phyloP scores from a whole-genome alignment of 306 rosid genomes.

The Psophocarpus tetragonolobus region DNA sequence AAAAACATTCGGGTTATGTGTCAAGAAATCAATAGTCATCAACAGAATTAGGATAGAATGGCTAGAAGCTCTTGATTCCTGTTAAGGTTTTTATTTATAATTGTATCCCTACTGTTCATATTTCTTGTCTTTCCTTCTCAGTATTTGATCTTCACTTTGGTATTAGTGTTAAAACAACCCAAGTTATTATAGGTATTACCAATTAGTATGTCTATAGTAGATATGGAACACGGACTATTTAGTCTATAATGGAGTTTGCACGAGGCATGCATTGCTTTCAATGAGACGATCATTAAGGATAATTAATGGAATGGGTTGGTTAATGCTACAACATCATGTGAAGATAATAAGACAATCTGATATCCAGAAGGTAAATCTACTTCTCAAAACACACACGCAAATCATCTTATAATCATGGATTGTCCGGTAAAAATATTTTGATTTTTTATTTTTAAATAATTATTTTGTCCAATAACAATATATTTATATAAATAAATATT shows the following conservation, averaged over 20 bases:
- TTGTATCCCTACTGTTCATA: neutral
- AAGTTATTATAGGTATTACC: neutral
- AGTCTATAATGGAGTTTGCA: neutral
- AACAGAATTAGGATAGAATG: neutral
- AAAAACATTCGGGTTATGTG: slow-evolving; percentile 25
- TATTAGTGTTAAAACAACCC: neutral
- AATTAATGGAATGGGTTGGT: too few relatives aligned
- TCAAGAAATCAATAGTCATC: slow-evolving; percentile 6
- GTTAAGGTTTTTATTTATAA: neutral
- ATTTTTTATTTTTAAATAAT: too few relatives aligned
- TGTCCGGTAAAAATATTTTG: too few relatives aligned
- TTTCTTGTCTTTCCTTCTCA: neutral
- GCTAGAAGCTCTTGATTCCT: slow-evolving; percentile 7
- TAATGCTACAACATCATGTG: too few relatives aligned
- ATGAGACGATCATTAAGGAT: too few relatives aligned
- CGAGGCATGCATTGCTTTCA: neutral
- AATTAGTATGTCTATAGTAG: neutral
- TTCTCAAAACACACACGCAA: too few relatives aligned
- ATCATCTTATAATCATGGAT: too few relatives aligned
- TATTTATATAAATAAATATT: too few relatives aligned
- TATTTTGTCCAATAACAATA: too few relatives aligned
- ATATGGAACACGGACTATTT: neutral
- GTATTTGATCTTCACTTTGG: neutral
- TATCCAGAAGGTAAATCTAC: too few relatives aligned
- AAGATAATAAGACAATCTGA: too few relatives aligned